Conservation (phyloP, 2,329 filamentous ascomycete genomes). For the Phialophora tarda region DNA sequence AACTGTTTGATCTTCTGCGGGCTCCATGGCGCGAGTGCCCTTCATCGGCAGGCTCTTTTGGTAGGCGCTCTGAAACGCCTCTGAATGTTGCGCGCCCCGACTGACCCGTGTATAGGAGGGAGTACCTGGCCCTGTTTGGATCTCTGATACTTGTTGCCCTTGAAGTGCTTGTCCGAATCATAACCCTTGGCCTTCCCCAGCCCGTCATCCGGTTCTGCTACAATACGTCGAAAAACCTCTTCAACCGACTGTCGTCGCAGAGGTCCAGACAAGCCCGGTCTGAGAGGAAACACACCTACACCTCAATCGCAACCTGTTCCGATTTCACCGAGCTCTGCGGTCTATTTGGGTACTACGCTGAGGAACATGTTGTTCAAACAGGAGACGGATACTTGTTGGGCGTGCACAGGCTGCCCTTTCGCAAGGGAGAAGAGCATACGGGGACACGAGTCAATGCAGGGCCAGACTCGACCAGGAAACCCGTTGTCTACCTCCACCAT, state of each 20-base stretch:
- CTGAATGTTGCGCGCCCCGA: not conserved
- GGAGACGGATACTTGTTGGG: conserved; percentile 92
- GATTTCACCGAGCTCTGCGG: conserved; percentile 96
- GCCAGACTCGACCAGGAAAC: conserved; percentile 72
- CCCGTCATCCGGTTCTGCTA: conserved; percentile 85
- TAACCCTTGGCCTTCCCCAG: conserved; percentile 83
- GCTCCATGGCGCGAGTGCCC: conserved; percentile 62
- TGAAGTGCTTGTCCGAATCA: conserved; percentile 80
- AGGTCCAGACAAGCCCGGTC: conserved; percentile 71
- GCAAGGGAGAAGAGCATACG: conserved; percentile 59
- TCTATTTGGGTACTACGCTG: conserved; percentile 87
- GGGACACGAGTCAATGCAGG: conserved; percentile 76
- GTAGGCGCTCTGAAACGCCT: conserved; percentile 42
- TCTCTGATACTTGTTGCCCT: conserved; percentile 83
- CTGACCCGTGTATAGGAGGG: conserved; percentile 60
- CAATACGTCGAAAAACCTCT: conserved; percentile 77
- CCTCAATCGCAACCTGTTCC: conserved; percentile 79
- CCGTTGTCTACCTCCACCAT: conserved; percentile 92
- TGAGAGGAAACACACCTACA: conserved; percentile 72
- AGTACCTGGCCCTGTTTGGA: conserved; percentile 84
- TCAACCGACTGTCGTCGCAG: conserved; percentile 76
- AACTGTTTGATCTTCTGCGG: conserved; percentile 14
- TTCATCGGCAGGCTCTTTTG: conserved; percentile 66
- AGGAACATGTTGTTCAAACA: conserved; percentile 96
- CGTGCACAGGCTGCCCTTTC: conserved; percentile 83